phyloP scores from a whole-genome alignment of 495 filamentous ascomycete genomes.

The Xylaria bambusicola region DNA sequence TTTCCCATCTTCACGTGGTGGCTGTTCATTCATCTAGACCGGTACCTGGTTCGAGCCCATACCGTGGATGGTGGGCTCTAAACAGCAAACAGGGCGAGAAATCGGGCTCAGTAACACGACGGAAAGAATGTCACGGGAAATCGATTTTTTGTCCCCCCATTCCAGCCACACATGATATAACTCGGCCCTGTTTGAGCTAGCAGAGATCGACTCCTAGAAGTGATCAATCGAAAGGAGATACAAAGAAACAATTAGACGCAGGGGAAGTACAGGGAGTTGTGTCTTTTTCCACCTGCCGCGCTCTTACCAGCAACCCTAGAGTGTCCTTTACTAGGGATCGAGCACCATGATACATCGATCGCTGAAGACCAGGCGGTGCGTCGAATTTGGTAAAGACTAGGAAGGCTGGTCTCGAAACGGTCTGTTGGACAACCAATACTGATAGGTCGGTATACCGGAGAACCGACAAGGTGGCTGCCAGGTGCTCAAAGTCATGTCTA shows the following conservation, averaged over 20 bases:
- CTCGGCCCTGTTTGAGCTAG: constrained; percentile 30
- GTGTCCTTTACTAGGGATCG: neutral
- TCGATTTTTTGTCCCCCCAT: constrained; percentile 21
- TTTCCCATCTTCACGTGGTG: neutral
- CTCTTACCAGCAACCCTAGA: neutral
- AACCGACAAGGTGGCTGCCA: neutral
- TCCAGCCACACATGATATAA: constrained; percentile 31
- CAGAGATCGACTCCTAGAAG: constrained; percentile 17
- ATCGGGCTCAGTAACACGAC: neutral
- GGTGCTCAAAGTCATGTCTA: constrained; percentile 7
- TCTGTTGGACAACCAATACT: neutral
- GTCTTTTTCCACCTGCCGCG: neutral
- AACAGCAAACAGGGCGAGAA: neutral
- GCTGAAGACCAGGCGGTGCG: neutral
- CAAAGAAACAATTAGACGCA: constrained; percentile 10
- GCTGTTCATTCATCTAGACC: neutral
- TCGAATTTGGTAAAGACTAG: neutral
- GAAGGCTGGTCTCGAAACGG: neutral
- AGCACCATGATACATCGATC: neutral
- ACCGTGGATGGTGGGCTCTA: neutral
- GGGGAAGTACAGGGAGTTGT: neutral
- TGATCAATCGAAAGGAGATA: constrained; percentile 18
- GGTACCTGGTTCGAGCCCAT: neutral
- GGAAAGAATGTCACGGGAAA: constrained; percentile 33
- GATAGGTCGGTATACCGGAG: neutral